Evolutionary conservation across 2,329 filamentous ascomycete species (phyloP), one percentile per base, ranked within the genome.

Genomic region (Mariannaea elegans): DNA sequence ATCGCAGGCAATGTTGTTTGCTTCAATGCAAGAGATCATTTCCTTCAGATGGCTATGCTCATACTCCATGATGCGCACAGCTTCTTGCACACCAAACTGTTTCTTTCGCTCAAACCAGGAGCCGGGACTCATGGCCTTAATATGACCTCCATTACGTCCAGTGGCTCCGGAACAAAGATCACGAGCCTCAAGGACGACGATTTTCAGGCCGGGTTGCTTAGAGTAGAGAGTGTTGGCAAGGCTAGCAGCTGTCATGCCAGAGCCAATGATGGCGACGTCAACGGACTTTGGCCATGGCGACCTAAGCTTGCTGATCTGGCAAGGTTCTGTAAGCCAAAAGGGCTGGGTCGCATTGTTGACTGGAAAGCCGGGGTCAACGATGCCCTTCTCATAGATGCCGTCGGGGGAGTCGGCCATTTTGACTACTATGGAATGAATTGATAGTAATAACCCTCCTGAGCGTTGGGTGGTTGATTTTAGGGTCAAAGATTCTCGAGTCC

Each of bases 131-230:
- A 60, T 60, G 19, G 57, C 39, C 18, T 60, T 60, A 31, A 48
- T 19, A 27, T 60, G 57, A 6, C 57, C 57, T 29, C 41, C 57
- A 48, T 60, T 44, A 73, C 77, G 29, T 74, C 73, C 61, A 4
- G 64, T 65, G 5, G 64, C 61, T 23, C 64, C 64, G 6, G 52
- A 62, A 41, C 67, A 66, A 8, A 69, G 10, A 18, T 58, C 41
- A 1, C 65, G 61, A 14, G 67, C 66, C 19, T 68, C 66, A 23
- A 67, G 6, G 13, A 67, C 23, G 24, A 59, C 53, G 31, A 68
- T 61, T 8, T 56, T 39, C 4, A 67, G 51, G n/a, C 46, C 41
- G 5, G 66, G 52, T 1, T 42, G 38, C n/a, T 57, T 65, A 2
- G 52, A 41, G 9, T 60, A 48, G 1, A 68, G 57, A 7, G 59